Conservation (phyloP, 2,329 filamentous ascomycete genomes). For the Epichloe bromicola region DNA sequence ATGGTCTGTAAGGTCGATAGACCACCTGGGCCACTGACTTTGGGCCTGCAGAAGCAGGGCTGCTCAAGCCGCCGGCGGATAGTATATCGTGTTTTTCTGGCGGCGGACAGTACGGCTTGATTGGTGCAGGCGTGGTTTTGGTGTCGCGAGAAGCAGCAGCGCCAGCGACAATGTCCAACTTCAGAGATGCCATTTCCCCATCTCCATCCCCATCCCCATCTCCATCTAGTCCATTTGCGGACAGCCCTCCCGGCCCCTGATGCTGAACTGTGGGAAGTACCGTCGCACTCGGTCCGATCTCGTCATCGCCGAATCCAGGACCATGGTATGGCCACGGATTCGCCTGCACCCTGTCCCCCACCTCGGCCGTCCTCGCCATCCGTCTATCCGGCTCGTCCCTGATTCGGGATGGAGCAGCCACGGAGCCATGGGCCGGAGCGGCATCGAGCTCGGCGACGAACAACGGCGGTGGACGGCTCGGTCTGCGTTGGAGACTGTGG, state of each 20-base stretch:
- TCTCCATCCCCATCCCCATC: no score
- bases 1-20: conserved; percentile 19
- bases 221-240: neutral
- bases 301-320: conserved; percentile 7
- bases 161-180: no score
- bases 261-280: neutral
- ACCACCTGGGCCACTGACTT: conserved; percentile 3
- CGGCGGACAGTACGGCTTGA: conserved; percentile 17
- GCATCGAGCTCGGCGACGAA: conserved; percentile 21
- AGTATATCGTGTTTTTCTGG: neutral
- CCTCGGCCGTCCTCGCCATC: neutral
- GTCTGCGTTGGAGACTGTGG: conserved; percentile 5
- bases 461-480: conserved; percentile 11
- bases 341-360: conserved; percentile 8
- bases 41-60: neutral
- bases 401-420: conserved; percentile 7
- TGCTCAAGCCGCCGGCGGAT: neutral
- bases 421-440: conserved; percentile 7
- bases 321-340: conserved; percentile 22
- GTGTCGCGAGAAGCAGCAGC: conserved; percentile 4
- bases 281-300: conserved; percentile 3
- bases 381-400: conserved; percentile 4
- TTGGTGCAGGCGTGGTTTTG: conserved; percentile 10
- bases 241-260: neutral
- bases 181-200: no score